These are phyloP conservation scores for Hygrophorus russula DNA, from an alignment of 768 basidiomycete genomes.

Conservation along the genomic window DNA sequence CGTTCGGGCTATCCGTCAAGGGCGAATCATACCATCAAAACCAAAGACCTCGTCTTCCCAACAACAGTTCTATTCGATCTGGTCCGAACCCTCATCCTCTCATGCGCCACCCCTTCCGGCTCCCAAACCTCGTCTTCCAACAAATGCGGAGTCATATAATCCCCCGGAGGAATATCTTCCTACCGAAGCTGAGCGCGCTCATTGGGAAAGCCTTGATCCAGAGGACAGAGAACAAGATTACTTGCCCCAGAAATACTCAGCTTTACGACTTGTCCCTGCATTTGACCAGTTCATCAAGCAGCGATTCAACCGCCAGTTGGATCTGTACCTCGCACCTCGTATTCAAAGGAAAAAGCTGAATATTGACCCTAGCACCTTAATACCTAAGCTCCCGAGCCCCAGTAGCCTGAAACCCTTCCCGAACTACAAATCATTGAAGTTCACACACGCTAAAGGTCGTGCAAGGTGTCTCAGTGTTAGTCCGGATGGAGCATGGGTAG, in stretches of 20 bases:
- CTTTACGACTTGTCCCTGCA: conserved; percentile 84
- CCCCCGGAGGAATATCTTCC: conserved; percentile 96
- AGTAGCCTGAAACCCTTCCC: conserved; percentile 92
- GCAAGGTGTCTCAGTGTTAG: conserved; percentile 72
- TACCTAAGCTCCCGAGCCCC: conserved; percentile 92
- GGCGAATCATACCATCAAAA: conserved; percentile 85
- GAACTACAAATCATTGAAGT: conserved; percentile 63
- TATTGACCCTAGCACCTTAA: conserved; percentile 82
- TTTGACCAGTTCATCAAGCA: conserved; percentile 90
- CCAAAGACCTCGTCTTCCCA: conserved; percentile 57
- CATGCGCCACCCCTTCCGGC: conserved; percentile 86
- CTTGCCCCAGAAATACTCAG: conserved; percentile 75
- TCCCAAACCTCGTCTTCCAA: conserved; percentile 82
- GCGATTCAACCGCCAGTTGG: conserved; percentile 86
- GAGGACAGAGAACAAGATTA: conserved; percentile 88
- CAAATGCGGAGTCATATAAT: conserved; percentile 96
- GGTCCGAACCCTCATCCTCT: conserved; percentile 67
- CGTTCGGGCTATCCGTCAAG: conserved; percentile 94
- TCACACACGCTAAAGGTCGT: conserved; percentile 55
- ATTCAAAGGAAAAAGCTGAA: conserved; percentile 81
- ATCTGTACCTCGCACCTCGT: conserved; percentile 92
- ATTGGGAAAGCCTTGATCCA: conserved; percentile 74
- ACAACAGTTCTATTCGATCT: conserved; percentile 76
- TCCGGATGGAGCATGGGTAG: conserved; percentile 84
- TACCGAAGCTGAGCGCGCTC: conserved; percentile 65